Evolutionary conservation across 257 asterid genomes (phyloP), one percentile per base, ranked within the genome.

Genomic region (Salvia rosmarinus): DNA sequence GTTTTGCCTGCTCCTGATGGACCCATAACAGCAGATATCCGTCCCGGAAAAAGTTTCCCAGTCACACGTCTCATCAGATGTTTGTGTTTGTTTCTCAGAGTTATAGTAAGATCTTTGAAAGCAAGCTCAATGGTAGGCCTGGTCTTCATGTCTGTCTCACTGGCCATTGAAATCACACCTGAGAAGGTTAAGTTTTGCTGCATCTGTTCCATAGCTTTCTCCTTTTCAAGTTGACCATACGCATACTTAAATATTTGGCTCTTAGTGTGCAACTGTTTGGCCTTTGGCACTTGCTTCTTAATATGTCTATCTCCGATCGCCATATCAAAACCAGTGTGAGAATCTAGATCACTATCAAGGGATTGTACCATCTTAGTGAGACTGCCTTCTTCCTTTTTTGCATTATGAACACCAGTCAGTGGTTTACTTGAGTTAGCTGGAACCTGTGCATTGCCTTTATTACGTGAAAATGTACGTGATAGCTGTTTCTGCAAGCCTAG

Each of bases 1-100:
- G 98, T 92, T 78, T 92, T 92, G 66, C 98, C 98, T 4, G 98
- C 98, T 58, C 98, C 98, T 16, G 98, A 92, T 68, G 98, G 98
- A 46, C 98, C 98, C 98, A 92, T 90, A 79, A 92, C 96, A 39
- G 98, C 97, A 40, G 98, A 82, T 72, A 92, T 85, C 68, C 95
- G 86, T 25, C 98, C 97, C 23, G 98, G 96, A 55, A 72, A 67
- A 55, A 92, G 50, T 77, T 84, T 90, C 77, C 98, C 98, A 9
- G 88, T 83, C 76, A 92, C 96, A 71, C 82, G 82, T 85, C 97
- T 92, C 96, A 92, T 84, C 75, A 92, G 84, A 83, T 92, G 90
- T 68, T 79, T 92, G 85, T 84, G 77, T 82, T 92, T 92, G 75
- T 86, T 77, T 64, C 63, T 85, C 65, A 92, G 79, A 69, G 98